These are phyloP conservation scores for Mucor piriformis DNA, from an alignment of 371 early-diverging fungal genomes.

Conservation along the genomic window DNA sequence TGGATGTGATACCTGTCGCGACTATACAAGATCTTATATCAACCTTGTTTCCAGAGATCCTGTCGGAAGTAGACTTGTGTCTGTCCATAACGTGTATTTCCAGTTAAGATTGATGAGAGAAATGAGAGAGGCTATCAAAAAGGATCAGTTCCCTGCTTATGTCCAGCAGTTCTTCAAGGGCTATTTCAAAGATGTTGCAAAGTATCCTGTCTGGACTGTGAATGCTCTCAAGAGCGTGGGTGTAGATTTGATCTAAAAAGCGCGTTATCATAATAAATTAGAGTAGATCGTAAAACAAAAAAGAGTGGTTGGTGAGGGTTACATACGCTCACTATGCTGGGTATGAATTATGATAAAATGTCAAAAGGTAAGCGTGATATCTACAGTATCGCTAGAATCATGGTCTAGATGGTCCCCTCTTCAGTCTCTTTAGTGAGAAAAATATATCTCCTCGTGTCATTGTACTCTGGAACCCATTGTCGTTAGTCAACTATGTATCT, in stretches of 20 bases:
- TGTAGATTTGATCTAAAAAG: conserved; percentile 32
- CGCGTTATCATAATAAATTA: no score
- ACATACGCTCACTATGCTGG: no score
- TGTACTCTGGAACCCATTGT: no score
- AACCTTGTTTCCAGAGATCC: conserved; percentile 70
- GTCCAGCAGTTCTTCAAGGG: conserved; percentile 74
- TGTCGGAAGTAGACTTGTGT: conserved; percentile 86
- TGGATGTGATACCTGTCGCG: conserved; percentile 83
- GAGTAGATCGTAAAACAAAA: no score
- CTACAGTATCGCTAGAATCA: no score
- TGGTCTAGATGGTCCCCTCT: no score
- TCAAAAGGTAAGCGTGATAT: no score
- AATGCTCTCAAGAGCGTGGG: conserved; percentile 76
- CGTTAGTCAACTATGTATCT: no score
- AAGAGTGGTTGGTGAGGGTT: no score
- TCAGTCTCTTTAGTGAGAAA: no score
- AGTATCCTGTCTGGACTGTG: conserved; percentile 85
- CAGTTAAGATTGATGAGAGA: conserved; percentile 86
- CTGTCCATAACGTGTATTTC: conserved; percentile 91
- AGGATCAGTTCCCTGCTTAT: conserved; percentile 80
- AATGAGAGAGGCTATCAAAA: conserved; percentile 77
- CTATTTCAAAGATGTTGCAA: conserved; percentile 61
- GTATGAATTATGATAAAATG: no score
- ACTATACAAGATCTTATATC: conserved; percentile 80
- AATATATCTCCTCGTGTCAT: no score